Conservation (phyloP, 164 flowering plant species). For the Nymphaea colorata region DNA sequence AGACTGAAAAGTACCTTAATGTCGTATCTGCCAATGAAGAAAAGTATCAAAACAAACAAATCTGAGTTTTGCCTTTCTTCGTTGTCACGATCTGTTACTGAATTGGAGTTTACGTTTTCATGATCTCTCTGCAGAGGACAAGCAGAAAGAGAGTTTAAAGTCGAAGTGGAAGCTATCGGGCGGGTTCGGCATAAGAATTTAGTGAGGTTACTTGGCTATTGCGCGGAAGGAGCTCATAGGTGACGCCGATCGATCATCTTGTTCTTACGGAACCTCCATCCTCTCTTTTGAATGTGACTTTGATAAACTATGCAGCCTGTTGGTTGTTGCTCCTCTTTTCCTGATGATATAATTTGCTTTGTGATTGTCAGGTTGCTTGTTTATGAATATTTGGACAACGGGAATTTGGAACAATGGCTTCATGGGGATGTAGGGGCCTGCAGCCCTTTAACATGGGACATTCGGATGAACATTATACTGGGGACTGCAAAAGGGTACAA, state of each 20-base stretch:
- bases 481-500: slow-evolving; percentile 93
- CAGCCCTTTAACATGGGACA: slow-evolving; percentile 93
- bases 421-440: slow-evolving; percentile 87
- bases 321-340: neutral
- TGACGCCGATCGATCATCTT: slow-evolving; percentile 9
- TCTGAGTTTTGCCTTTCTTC: neutral
- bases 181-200: slow-evolving; percentile 96
- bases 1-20: neutral
- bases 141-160: slow-evolving; percentile 90
- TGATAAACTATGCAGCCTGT: neutral
- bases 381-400: slow-evolving; percentile 87
- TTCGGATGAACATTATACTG: slow-evolving; percentile 72
- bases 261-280: neutral
- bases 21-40: neutral
- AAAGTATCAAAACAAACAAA: neutral
- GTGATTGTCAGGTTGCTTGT: slow-evolving; percentile 74
- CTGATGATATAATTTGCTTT: neutral
- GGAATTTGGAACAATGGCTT: slow-evolving; percentile 95
- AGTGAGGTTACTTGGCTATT: slow-evolving; percentile 88
- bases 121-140: slow-evolving; percentile 50
- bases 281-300: neutral
- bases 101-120: neutral
- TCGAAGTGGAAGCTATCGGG: slow-evolving; percentile 95
- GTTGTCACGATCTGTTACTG: slow-evolving; percentile 1
- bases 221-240: slow-evolving; percentile 98